These are phyloP conservation scores for Fusarium euwallaceae DNA, from an alignment of 2,329 filamentous ascomycete genomes.

Conservation along the genomic window DNA sequence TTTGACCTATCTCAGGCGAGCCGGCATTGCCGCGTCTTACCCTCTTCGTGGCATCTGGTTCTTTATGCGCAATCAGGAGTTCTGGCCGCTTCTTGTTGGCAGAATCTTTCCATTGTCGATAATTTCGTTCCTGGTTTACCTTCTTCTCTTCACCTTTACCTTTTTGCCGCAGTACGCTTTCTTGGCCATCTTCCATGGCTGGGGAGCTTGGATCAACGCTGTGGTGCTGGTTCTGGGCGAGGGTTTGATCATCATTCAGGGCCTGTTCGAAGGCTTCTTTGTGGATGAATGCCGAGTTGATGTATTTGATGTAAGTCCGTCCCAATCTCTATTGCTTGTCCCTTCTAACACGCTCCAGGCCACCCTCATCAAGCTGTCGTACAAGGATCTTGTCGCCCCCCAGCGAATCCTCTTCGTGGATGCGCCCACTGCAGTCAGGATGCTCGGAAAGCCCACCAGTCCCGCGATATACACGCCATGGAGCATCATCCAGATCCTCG, in stretches of 20 bases:
- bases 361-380: constrained; percentile 80
- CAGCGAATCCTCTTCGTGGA: constrained; percentile 76
- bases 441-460: constrained; percentile 84
- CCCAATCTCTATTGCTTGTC: background rate
- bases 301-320: constrained; percentile 79
- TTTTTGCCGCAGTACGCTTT: constrained; percentile 93
- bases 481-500: constrained; percentile 89
- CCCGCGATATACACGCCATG: constrained; percentile 88
- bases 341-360: constrained; percentile 57
- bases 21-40: constrained; percentile 63
- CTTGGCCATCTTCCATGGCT: constrained; percentile 88
- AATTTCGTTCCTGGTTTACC: constrained; percentile 85
- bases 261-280: constrained; percentile 83
- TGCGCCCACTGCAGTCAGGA: constrained; percentile 79
- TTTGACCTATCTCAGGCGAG: constrained; percentile 59
- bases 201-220: constrained; percentile 90
- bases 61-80: constrained; percentile 80
- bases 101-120: constrained; percentile 85
- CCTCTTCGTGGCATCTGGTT: constrained; percentile 83
- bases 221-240: constrained; percentile 89
- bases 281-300: constrained; percentile 84
- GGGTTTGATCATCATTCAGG: constrained; percentile 77
- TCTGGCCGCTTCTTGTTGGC: constrained; percentile 84
- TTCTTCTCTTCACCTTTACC: constrained; percentile 87
- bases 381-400: constrained; percentile 75